Evolutionary conservation across 345 rosid species (phyloP).

Genomic region (Sisymbrium altissimum): DNA sequence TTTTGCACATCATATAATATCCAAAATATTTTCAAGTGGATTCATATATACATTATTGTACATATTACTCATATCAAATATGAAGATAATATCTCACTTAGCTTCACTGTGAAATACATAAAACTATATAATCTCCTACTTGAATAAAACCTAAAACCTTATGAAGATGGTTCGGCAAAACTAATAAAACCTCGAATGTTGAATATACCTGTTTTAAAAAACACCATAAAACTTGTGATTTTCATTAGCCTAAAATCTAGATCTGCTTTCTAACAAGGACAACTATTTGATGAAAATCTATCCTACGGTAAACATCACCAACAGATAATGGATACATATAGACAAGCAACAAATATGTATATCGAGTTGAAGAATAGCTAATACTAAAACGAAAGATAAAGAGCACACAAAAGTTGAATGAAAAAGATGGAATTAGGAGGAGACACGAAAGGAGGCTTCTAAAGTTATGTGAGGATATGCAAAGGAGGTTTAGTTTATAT

Average conservation of each 20-base stretch:
- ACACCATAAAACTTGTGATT: not conserved
- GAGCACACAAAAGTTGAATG: not conserved
- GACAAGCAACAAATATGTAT: not conserved
- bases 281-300: not conserved
- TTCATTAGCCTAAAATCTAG: not conserved
- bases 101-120: not conserved
- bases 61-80: not conserved
- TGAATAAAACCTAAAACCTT: not conserved
- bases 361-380: not conserved
- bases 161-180: not conserved
- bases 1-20: slow-evolving; percentile 14
- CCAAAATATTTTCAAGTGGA: not conserved
- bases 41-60: not conserved
- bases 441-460: slow-evolving; percentile 20
- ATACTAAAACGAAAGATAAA: not conserved
- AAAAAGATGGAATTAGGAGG: not conserved
- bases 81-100: not conserved
- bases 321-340: not conserved
- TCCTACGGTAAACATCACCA: not conserved
- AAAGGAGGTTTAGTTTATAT: slow-evolving; percentile 27
- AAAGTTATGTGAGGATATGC: not conserved
- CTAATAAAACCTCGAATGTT: not conserved
- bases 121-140: not conserved
- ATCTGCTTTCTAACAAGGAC: not conserved
- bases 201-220: not conserved